phyloP scores from a whole-genome alignment of 148 eudicot species.

The Diospyros lotus region DNA sequence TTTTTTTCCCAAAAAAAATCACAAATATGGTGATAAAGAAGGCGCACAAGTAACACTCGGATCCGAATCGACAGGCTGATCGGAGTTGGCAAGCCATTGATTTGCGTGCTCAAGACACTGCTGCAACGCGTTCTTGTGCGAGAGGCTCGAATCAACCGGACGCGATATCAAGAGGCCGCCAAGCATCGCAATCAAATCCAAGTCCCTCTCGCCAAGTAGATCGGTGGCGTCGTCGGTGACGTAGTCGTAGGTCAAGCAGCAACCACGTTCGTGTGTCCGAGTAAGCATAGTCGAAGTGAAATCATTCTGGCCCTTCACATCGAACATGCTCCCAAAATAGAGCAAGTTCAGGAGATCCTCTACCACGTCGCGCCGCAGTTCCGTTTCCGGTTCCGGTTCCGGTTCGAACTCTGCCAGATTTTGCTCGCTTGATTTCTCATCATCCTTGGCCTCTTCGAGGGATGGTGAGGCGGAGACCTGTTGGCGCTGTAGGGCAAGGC shows the following conservation, averaged over 20 bases:
- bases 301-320: conserved; percentile 49
- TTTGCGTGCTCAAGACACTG: conserved; percentile 29
- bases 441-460: neutral
- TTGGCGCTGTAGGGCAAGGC: conserved; percentile 23
- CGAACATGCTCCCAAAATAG: conserved; percentile 64
- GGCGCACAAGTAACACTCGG: conserved; percentile 11
- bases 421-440: neutral
- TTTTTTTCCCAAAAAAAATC: neutral
- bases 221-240: conserved; percentile 62
- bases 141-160: conserved; percentile 49
- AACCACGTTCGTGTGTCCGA: conserved; percentile 59
- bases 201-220: conserved; percentile 49
- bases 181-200: conserved; percentile 66
- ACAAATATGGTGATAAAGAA: neutral
- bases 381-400: neutral
- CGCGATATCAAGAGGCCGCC: conserved; percentile 43
- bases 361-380: conserved; percentile 10
- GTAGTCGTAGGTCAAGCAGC: conserved; percentile 75
- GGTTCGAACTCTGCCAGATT: neutral
- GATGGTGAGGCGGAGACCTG: neutral
- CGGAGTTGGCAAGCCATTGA: conserved; percentile 7
- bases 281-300: conserved; percentile 47
- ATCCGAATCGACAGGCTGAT: conserved; percentile 7
- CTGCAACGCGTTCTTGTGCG: conserved; percentile 58
- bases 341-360: conserved; percentile 56